Percentiles rank a stretch among this genome's conserved stretches.
These are phyloP conservation scores for Alternaria arbusti DNA, from an alignment of 2,329 filamentous ascomycete genomes.

Conservation along the genomic window DNA sequence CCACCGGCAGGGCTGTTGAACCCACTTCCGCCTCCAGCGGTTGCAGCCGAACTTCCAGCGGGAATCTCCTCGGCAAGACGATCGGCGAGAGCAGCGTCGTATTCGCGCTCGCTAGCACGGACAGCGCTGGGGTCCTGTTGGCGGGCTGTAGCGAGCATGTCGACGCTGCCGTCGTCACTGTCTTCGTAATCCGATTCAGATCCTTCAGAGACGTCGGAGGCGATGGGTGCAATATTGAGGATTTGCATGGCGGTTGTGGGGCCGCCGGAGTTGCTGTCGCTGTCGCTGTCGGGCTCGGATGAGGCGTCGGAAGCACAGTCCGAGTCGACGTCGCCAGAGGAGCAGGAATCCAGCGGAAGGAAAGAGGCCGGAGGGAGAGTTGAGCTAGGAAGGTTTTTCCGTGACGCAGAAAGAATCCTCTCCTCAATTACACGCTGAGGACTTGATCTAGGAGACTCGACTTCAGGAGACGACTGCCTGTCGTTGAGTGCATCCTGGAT, in stretches of 20 bases:
- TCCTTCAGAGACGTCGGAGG: slow-evolving; percentile 7
- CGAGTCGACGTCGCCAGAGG: slow-evolving; percentile 43
- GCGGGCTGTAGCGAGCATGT: slow-evolving; percentile 55
- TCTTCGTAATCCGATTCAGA: slow-evolving; percentile 32
- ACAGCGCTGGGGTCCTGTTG: slow-evolving; percentile 52
- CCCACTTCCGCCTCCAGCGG: slow-evolving; percentile 57
- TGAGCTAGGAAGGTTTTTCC: slow-evolving; percentile 64
- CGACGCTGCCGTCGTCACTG: slow-evolving; percentile 49
- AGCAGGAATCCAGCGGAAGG: slow-evolving; percentile 48
- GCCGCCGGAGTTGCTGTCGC: slow-evolving; percentile 3
- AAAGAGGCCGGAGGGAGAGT: slow-evolving; percentile 54
- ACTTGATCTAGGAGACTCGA: slow-evolving; percentile 5
- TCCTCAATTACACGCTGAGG: slow-evolving; percentile 60
- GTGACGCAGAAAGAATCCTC: slow-evolving; percentile 69
- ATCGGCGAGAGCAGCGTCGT: slow-evolving; percentile 56
- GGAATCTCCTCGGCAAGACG: slow-evolving; percentile 57
- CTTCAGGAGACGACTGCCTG: slow-evolving; percentile 11
- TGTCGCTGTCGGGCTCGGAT: slow-evolving; percentile 23
- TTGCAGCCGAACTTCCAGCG: slow-evolving; percentile 57
- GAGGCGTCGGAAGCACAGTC: slow-evolving; percentile 49
- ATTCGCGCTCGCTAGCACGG: slow-evolving; percentile 52
- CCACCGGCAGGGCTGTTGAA: slow-evolving; percentile 49
- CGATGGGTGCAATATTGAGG: slow-evolving; percentile 31
- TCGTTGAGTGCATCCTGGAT: slow-evolving; percentile 45
- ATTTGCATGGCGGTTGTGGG: slow-evolving; percentile 37